These are phyloP conservation scores for Tilletia indica DNA, from an alignment of 1,284 basidiomycete genomes.

Conservation along the genomic window DNA sequence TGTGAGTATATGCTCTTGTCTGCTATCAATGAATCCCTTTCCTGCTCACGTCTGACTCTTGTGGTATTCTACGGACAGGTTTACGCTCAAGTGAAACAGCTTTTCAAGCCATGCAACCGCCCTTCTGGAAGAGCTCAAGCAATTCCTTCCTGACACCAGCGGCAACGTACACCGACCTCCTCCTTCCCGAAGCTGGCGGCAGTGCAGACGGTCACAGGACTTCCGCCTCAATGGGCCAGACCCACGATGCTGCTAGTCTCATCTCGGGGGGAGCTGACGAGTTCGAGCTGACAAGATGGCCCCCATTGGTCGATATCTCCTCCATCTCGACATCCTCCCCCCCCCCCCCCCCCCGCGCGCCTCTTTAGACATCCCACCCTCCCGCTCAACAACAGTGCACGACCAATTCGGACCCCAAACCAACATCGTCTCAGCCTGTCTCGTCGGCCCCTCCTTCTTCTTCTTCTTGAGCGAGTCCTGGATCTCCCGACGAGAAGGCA, in stretches of 20 bases:
- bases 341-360: no score
- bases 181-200: slow-evolving; percentile 1
- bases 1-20: no score
- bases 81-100: slow-evolving; percentile 82
- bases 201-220: neutral
- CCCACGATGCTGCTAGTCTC: neutral
- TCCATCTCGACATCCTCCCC: slow-evolving; percentile 29
- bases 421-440: slow-evolving; percentile 58
- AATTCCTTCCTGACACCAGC: slow-evolving; percentile 78
- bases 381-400: slow-evolving; percentile 67
- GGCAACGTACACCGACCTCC: slow-evolving; percentile 33
- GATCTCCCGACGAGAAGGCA: slow-evolving; percentile 23
- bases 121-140: slow-evolving; percentile 89
- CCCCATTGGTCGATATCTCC: no score
- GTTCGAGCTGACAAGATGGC: no score
- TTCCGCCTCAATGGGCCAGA: neutral
- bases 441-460: slow-evolving; percentile 27
- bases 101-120: slow-evolving; percentile 93
- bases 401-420: slow-evolving; percentile 85
- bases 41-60: no score
- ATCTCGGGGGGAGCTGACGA: no score
- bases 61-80: slow-evolving; percentile 79
- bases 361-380: no score
- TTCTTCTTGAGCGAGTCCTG: neutral
- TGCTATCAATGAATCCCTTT: no score